These are phyloP conservation scores for Hamigera avellanea DNA, from an alignment of 495 filamentous ascomycete genomes.

Conservation along the genomic window DNA sequence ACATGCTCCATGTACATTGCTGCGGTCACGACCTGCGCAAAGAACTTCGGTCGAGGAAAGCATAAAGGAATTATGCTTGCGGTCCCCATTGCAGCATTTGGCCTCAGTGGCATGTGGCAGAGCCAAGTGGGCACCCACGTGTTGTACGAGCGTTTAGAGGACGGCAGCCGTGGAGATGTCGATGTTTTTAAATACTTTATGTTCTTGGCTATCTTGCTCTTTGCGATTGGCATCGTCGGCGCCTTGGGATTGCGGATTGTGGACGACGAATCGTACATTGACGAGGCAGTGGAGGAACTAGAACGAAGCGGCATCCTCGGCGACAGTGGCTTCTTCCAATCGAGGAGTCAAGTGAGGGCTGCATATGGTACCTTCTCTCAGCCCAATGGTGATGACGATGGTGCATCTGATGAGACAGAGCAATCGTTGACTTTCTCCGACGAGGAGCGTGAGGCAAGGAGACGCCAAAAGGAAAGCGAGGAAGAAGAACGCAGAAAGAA, in stretches of 20 bases:
- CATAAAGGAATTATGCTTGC: constrained; percentile 84
- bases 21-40: constrained; percentile 86
- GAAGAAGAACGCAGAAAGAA: constrained; percentile 66
- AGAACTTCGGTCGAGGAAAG: constrained; percentile 87
- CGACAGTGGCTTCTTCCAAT: constrained; percentile 50
- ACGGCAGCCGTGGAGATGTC: constrained; percentile 62
- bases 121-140: constrained; percentile 76
- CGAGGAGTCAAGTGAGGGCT: constrained; percentile 20
- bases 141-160: constrained; percentile 50
- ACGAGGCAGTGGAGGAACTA: constrained; percentile 74
- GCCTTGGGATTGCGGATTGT: constrained; percentile 59
- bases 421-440: constrained; percentile 25
- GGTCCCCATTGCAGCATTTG: constrained; percentile 82
- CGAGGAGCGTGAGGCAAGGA: constrained; percentile 32
- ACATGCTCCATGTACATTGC: constrained; percentile 80
- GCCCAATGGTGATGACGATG: constrained; percentile 9
- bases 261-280: constrained; percentile 56
- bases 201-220: constrained; percentile 58
- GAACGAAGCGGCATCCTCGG: constrained; percentile 78
- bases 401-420: constrained; percentile 19
- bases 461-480: constrained; percentile 38
- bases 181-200: constrained; percentile 81
- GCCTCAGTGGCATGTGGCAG: constrained; percentile 88
- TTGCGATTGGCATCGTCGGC: constrained; percentile 61
- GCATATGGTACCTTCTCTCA: constrained; percentile 45